Base-by-base conservation (phyloP, 31 red algal species). In the Asparagopsis taxiformis region DNA sequence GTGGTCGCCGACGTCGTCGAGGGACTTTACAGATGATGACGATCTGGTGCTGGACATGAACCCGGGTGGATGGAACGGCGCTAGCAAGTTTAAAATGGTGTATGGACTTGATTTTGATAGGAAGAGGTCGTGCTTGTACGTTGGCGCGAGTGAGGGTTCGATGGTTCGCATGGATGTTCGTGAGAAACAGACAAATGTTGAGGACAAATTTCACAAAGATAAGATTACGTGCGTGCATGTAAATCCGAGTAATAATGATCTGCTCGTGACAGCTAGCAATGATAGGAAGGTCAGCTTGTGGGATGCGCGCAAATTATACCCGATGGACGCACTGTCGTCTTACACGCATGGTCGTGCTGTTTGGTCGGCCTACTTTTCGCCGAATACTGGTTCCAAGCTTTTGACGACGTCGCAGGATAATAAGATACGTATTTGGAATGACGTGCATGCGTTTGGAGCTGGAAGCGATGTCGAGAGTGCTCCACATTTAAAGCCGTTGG, bases 231-330 rank as follows among this genome's bases (percentile, higher is more conserved):
- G 74, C 33, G 64, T 88, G 9, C 43, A 67, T 31, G 59, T 87
- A 9, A 83, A 94, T 68, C 46, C 68, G 0, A 24, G 25, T 31
- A 62, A 68, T 15, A 33, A 65, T 43, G 51, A 79, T 30, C 36
- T 94, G 49, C 15, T 93, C 7, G 76, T 55, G 0, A 93, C 73
- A 23, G 70, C 82, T 21, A 85, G 90, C 41, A 93, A 87, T 61
- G 90, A 93, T 32, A 34, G 62, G 6, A 59, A 21, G 62, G 56
- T 87, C 2, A 62, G 74, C 32, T 3, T 93, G 29, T 93, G 90
- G 90, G 90, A 93, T 79, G 75, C 59, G n/a, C 52, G 90, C 24
- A 79, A 75, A 54, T 76, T 93, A 50, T 30, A 67, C 2, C 55
- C 61, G 21, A 53, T 39, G 22, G 44, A 62, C 17, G 30, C 36